A percentile compares a stretch with the other conserved stretches of the same genome.
These are phyloP conservation scores for Rugosomyces carneus DNA, from an alignment of 1,284 basidiomycete species.

Conservation along the genomic window DNA sequence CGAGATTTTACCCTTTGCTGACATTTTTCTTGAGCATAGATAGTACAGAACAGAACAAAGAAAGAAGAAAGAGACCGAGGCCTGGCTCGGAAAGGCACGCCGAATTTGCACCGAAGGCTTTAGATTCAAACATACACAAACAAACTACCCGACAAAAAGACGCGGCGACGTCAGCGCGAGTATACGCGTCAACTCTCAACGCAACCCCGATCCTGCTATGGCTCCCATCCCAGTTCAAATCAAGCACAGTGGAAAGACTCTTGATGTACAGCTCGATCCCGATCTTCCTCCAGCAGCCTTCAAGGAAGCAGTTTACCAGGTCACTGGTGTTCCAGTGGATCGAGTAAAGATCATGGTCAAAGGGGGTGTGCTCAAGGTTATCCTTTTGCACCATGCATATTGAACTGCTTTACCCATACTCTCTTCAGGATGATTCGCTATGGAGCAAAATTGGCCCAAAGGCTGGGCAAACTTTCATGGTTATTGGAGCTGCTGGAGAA, in stretches of 20 bases:
- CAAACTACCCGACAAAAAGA: not conserved
- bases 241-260: constrained; percentile 86
- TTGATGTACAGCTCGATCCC: constrained; percentile 62
- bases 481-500: constrained; percentile 89
- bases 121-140: constrained; percentile 8
- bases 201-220: constrained; percentile 34
- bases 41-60: no score
- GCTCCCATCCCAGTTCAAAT: constrained; percentile 68
- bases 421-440: constrained; percentile 74
- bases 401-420: constrained; percentile 10
- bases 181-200: constrained; percentile 22
- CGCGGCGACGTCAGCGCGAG: constrained; percentile 9
- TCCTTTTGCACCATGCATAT: constrained; percentile 6
- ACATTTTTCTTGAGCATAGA: no score
- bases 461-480: constrained; percentile 75
- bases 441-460: constrained; percentile 82
- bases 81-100: no score
- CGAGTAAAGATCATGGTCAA: constrained; percentile 98
- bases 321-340: constrained; percentile 84
- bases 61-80: no score
- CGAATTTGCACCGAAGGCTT: constrained; percentile 8
- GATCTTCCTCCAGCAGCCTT: constrained; percentile 67
- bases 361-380: constrained; percentile 84
- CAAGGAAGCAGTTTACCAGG: constrained; percentile 77
- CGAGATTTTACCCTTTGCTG: constrained; percentile 16